Conservation (phyloP, 208 protist genomes). For the Leptomonas seymouri region DNA sequence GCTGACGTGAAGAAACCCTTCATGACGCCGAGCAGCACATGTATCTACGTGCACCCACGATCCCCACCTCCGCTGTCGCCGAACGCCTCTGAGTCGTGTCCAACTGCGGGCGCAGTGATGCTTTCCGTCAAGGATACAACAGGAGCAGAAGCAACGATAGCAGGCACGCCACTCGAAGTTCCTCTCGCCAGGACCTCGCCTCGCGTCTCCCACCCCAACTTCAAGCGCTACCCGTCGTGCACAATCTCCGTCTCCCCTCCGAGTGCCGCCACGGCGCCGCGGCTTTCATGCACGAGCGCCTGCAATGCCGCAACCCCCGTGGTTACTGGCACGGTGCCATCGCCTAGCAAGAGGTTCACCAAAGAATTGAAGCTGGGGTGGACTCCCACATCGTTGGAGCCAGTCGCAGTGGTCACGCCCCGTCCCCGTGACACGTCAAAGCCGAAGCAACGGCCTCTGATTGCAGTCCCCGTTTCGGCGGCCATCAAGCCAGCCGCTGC, state of each 20-base stretch:
- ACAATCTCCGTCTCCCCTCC: constrained; percentile 4
- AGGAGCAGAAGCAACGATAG: not conserved
- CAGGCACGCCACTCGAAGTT: not conserved
- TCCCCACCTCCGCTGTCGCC: not conserved
- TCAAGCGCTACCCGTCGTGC: constrained; percentile 10
- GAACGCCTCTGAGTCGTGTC: not conserved
- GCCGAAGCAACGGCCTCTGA: not conserved
- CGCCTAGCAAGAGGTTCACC: not conserved
- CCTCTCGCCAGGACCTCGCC: not conserved
- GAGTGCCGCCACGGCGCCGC: not conserved
- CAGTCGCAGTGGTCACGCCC: not conserved
- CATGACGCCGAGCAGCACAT: not conserved
- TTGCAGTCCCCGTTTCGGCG: not conserved
- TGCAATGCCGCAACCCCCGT: not conserved
- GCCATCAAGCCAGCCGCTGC: not conserved
- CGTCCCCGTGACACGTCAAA: not conserved
- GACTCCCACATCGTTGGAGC: not conserved
- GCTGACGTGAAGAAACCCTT: not conserved
- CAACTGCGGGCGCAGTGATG: no score
- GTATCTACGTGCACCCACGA: not conserved
- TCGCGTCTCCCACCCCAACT: not conserved
- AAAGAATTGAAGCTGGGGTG: not conserved
- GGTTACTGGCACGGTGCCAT: constrained; percentile 5
- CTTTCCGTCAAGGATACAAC: no score
- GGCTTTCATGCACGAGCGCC: no score